Percentiles rank a stretch among this genome's conserved stretches.
These are phyloP conservation scores for Penicillium samsonianum DNA, from an alignment of 495 filamentous ascomycete species.

Conservation along the genomic window DNA sequence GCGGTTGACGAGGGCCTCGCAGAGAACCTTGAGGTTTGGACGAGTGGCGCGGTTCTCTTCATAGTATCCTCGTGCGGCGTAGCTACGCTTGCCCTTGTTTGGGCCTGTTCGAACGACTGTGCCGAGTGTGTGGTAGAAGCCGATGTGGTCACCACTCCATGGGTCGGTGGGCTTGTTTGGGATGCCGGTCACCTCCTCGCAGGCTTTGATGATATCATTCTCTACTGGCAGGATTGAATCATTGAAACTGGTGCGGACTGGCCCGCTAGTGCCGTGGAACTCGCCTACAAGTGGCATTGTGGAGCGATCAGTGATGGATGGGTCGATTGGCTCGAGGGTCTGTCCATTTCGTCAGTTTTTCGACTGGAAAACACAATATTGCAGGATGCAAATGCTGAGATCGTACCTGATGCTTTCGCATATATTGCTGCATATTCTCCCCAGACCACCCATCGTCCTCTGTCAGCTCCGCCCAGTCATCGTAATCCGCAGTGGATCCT, in stretches of 20 bases:
- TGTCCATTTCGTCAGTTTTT: not conserved
- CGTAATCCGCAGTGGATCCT: constrained; percentile 39
- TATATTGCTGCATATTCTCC: constrained; percentile 34
- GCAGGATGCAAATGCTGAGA: constrained; percentile 29
- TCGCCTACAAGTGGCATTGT: constrained; percentile 22
- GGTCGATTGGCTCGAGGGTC: constrained; percentile 22
- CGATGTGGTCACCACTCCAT: constrained; percentile 40
- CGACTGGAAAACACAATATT: not conserved
- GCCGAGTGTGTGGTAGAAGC: constrained; percentile 36
- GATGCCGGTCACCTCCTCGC: constrained; percentile 18
- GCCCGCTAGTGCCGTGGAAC: constrained; percentile 33
- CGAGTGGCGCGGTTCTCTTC: constrained; percentile 19
- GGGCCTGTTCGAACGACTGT: constrained; percentile 42
- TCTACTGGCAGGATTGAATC: constrained; percentile 27
- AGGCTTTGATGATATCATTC: constrained; percentile 31
- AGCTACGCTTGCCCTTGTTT: constrained; percentile 51
- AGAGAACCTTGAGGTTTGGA: constrained; percentile 35
- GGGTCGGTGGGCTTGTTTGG: constrained; percentile 28
- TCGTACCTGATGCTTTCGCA: constrained; percentile 30
- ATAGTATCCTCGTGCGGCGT: constrained; percentile 46
- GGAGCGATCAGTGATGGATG: constrained; percentile 17
- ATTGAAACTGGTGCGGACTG: constrained; percentile 36
- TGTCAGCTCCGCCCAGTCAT: constrained; percentile 49
- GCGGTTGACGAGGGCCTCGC: constrained; percentile 30
- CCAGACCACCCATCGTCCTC: constrained; percentile 43